Conservation (phyloP, 129 eudicot genomes). For the Chrysanthemum makinoi region DNA sequence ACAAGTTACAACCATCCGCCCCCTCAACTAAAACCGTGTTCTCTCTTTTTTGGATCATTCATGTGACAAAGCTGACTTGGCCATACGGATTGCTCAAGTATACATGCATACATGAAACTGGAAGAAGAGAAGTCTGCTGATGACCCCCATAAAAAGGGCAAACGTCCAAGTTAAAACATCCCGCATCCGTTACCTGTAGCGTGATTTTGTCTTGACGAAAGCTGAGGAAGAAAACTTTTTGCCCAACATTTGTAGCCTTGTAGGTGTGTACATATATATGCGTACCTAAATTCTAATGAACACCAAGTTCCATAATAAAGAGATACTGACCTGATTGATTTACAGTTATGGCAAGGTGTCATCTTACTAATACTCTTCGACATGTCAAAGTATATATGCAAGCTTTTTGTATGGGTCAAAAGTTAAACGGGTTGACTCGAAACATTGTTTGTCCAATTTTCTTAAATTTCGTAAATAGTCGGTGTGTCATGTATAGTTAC, state of each 20-base stretch:
- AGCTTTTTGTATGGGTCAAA: too few relatives aligned
- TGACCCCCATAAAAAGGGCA: neutral
- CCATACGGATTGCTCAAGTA: conserved; percentile 30
- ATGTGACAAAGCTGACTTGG: conserved; percentile 8
- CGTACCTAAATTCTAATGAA: neutral
- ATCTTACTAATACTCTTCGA: too few relatives aligned
- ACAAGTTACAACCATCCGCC: conserved; percentile 37
- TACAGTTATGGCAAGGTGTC: too few relatives aligned
- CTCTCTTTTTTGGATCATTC: conserved; percentile 29
- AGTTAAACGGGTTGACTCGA: too few relatives aligned
- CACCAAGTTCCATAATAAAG: too few relatives aligned
- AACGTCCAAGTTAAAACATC: conserved; percentile 26
- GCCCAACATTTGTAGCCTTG: neutral
- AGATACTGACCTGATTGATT: too few relatives aligned
- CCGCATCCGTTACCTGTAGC: conserved; percentile 26
- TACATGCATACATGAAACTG: neutral
- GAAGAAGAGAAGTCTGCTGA: conserved; percentile 23
- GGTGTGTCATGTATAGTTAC: too few relatives aligned
- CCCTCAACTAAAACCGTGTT: conserved; percentile 15
- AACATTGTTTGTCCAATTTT: too few relatives aligned
- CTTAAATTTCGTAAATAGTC: too few relatives aligned
- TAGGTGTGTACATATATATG: neutral
- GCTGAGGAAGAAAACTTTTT: conserved; percentile 16
- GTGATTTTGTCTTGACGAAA: conserved; percentile 22
- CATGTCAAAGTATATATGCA: too few relatives aligned